Evolutionary conservation across 192 early-diverging fungal species (phyloP).

Genomic region (Coemansia sp.): DNA sequence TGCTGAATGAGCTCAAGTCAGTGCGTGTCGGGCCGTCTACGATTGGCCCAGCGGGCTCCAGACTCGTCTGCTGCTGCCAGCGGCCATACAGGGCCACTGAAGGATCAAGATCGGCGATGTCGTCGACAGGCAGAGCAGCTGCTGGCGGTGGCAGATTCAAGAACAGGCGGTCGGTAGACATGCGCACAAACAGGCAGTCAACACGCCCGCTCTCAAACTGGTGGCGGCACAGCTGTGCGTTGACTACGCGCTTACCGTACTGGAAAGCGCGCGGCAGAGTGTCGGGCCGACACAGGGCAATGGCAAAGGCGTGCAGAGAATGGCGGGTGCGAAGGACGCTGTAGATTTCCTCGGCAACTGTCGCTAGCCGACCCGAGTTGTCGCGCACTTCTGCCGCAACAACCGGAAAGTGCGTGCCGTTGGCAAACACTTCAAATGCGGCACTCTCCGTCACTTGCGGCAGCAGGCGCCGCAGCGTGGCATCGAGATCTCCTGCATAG

Average conservation of each 20-base stretch:
- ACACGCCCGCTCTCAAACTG: slow-evolving; percentile 64
- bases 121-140: slow-evolving; percentile 46
- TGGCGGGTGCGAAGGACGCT: slow-evolving; percentile 59
- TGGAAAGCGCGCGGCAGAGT: slow-evolving; percentile 68
- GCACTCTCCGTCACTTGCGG: slow-evolving; percentile 49
- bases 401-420: slow-evolving; percentile 74
- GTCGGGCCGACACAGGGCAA: slow-evolving; percentile 58
- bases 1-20: slow-evolving; percentile 66
- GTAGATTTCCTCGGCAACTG: slow-evolving; percentile 58
- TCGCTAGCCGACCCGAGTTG: slow-evolving; percentile 49
- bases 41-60: slow-evolving; percentile 61
- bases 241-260: slow-evolving; percentile 65
- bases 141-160: slow-evolving; percentile 60
- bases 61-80: slow-evolving; percentile 68
- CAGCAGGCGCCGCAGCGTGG: slow-evolving; percentile 31
- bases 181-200: slow-evolving; percentile 54
- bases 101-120: slow-evolving; percentile 18
- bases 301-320: slow-evolving; percentile 61
- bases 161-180: slow-evolving; percentile 60
- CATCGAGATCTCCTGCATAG: slow-evolving; percentile 42
- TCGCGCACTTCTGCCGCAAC: slow-evolving; percentile 65
- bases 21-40: slow-evolving; percentile 69
- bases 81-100: slow-evolving; percentile 47
- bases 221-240: slow-evolving; percentile 64
- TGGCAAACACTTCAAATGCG: slow-evolving; percentile 64